Evolutionary conservation across 495 filamentous ascomycete genomes (phyloP).

Genomic region (Usnea hakonensis): DNA sequence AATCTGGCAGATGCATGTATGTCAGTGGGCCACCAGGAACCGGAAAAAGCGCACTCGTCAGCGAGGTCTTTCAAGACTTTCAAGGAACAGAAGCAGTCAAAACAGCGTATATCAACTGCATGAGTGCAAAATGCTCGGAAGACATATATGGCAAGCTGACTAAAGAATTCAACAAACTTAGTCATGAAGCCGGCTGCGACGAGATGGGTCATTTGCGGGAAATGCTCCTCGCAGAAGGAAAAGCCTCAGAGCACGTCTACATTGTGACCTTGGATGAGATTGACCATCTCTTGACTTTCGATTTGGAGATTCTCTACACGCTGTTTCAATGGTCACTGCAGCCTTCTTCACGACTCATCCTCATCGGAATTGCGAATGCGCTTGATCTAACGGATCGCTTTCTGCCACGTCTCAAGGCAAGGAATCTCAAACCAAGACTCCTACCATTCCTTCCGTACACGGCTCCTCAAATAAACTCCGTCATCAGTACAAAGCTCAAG

Average conservation of each 20-base stretch:
- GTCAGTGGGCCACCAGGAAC: conserved; percentile 94
- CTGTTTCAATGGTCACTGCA: conserved; percentile 91
- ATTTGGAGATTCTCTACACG: conserved; percentile 77
- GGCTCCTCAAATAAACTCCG: conserved; percentile 75
- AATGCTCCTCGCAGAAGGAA: conserved; percentile 55
- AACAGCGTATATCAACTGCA: conserved; percentile 84
- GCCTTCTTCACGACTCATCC: conserved; percentile 63
- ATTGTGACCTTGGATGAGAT: conserved; percentile 89
- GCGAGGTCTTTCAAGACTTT: conserved; percentile 61
- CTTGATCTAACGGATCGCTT: conserved; percentile 93
- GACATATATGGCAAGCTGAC: conserved; percentile 74
- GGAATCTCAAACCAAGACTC: conserved; percentile 79
- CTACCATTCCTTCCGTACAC: conserved; percentile 92
- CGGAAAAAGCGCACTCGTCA: conserved; percentile 89
- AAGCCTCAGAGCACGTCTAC: conserved; percentile 45
- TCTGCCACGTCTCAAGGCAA: conserved; percentile 84
- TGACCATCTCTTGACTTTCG: conserved; percentile 81
- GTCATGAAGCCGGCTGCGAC: conserved; percentile 49
- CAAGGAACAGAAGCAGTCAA: conserved; percentile 44
- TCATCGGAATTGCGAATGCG: conserved; percentile 94
- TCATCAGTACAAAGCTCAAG: conserved; percentile 77
- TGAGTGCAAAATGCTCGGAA: conserved; percentile 78
- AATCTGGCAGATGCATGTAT: conserved; percentile 78
- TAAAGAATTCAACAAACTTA: conserved; percentile 52
- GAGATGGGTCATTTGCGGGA: conserved; percentile 48